phyloP scores from a whole-genome alignment of 129 eudicot species.

The Flaveria trinervia region DNA sequence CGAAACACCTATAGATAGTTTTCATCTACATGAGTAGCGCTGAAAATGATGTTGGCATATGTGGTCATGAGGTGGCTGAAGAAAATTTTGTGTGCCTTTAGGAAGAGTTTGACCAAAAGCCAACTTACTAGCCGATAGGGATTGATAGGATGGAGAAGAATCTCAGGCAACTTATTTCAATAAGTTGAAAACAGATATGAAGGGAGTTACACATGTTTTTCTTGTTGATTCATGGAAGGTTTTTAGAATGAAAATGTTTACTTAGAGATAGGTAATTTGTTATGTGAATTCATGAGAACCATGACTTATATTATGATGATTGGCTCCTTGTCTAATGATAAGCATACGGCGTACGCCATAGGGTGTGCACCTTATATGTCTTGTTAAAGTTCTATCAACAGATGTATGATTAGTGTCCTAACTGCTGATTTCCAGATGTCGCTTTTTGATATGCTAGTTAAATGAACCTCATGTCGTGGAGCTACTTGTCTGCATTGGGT shows the following conservation, averaged over 20 bases:
- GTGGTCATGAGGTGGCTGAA: background rate
- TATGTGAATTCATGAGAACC: background rate
- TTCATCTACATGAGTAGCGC: background rate
- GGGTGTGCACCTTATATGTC: background rate
- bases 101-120: background rate
- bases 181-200: background rate
- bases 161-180: background rate
- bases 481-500: background rate
- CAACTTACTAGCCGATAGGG: background rate
- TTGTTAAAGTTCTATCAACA: background rate
- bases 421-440: background rate
- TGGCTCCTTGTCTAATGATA: background rate
- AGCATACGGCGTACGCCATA: background rate
- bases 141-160: conserved; percentile 1
- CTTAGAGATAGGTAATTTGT: background rate
- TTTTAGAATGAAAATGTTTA: background rate
- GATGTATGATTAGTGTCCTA: background rate
- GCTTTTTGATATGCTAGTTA: background rate
- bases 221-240: background rate
- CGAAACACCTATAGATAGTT: background rate
- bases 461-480: background rate
- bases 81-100: background rate
- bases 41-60: background rate
- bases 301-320: background rate
- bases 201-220: background rate